These are phyloP conservation scores for Dimargaris xerosporica DNA, from an alignment of 192 early-diverging fungal species.

Conservation along the genomic window DNA sequence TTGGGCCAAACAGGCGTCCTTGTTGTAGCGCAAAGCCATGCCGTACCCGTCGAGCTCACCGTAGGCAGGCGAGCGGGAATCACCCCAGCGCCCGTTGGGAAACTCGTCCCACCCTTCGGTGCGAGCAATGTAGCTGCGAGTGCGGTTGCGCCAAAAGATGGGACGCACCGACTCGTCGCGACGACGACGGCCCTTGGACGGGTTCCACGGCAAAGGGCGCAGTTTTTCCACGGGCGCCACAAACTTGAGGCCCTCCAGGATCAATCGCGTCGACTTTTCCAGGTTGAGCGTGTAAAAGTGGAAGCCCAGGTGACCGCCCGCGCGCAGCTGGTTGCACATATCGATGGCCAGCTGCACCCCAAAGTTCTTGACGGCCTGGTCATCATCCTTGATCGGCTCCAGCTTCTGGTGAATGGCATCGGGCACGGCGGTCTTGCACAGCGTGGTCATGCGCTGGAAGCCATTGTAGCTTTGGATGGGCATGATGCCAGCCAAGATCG, in stretches of 20 bases:
- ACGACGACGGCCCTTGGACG: slow-evolving; percentile 71
- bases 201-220: slow-evolving; percentile 43
- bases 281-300: slow-evolving; percentile 97
- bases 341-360: slow-evolving; percentile 70
- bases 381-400: slow-evolving; percentile 97
- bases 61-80: slow-evolving; percentile 82
- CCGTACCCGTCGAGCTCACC: slow-evolving; percentile 74
- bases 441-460: slow-evolving; percentile 81
- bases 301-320: slow-evolving; percentile 64
- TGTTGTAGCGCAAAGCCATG: slow-evolving; percentile 54
- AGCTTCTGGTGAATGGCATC: slow-evolving; percentile 65
- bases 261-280: slow-evolving; percentile 71
- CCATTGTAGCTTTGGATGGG: slow-evolving; percentile 89
- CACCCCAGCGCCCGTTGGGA: slow-evolving; percentile 97
- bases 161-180: slow-evolving; percentile 93
- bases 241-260: slow-evolving; percentile 72
- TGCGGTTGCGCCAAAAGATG: slow-evolving; percentile 97
- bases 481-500: slow-evolving; percentile 92
- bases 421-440: slow-evolving; percentile 79
- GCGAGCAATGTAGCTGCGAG: slow-evolving; percentile 75
- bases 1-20: slow-evolving; percentile 48
- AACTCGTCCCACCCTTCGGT: slow-evolving; percentile 96
- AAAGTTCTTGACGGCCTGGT: slow-evolving; percentile 90
- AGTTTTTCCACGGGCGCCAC: slow-evolving; percentile 52
- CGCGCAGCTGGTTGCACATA: slow-evolving; percentile 66